Evolutionary conservation across 2,329 filamentous ascomycete genomes (phyloP).

Genomic region (Fusarium sp.): DNA sequence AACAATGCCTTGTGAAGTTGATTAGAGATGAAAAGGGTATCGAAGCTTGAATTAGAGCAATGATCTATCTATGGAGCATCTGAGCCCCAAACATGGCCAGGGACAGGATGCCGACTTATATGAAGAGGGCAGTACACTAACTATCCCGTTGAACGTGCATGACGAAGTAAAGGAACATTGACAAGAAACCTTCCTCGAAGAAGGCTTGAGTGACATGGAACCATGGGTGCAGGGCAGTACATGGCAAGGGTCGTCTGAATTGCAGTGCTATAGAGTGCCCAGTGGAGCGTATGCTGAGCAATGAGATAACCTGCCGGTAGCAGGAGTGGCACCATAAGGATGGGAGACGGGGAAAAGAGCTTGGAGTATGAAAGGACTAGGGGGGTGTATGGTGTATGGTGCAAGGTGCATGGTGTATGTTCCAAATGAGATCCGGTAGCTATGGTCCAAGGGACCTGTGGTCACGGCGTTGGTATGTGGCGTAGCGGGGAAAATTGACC

Average conservation of each 20-base stretch:
- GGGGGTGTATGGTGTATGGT: constrained; percentile 27
- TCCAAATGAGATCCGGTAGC: constrained; percentile 36
- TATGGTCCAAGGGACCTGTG: constrained; percentile 45
- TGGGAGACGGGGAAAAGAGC: constrained; percentile 37
- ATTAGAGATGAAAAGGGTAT: constrained; percentile 41
- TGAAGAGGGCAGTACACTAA: constrained; percentile 49
- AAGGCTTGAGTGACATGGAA: constrained; percentile 47
- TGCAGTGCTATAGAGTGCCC: constrained; percentile 38
- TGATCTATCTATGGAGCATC: constrained; percentile 51
- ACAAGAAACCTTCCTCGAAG: constrained; percentile 47
- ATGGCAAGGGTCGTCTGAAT: constrained; percentile 44
- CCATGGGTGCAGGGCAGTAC: constrained; percentile 43
- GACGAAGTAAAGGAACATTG: constrained; percentile 47
- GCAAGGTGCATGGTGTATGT: background rate
- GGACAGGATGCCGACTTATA: constrained; percentile 51
- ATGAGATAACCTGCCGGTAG: constrained; percentile 41
- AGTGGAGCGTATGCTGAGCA: constrained; percentile 44
- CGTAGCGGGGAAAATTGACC: constrained; percentile 49
- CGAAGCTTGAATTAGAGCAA: constrained; percentile 39
- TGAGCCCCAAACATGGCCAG: constrained; percentile 48
- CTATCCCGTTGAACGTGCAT: constrained; percentile 46
- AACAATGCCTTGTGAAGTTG: constrained; percentile 40
- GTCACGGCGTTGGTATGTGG: constrained; percentile 47
- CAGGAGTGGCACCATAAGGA: constrained; percentile 48
- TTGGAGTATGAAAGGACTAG: constrained; percentile 28